These are phyloP conservation scores for Suillus decipiens DNA, from an alignment of 768 basidiomycete genomes.

Conservation along the genomic window DNA sequence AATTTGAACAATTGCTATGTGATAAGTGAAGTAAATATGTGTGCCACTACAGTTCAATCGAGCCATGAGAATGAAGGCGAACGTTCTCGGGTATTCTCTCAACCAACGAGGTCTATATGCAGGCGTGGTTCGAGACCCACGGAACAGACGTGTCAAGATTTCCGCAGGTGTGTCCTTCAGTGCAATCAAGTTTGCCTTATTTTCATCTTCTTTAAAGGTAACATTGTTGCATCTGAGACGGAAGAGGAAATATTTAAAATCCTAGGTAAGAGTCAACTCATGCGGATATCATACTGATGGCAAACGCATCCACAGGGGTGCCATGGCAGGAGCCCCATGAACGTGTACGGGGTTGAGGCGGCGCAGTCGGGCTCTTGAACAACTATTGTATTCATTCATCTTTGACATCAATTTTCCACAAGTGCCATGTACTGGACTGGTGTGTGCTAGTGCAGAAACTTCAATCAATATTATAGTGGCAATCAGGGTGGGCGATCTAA, in stretches of 20 bases:
- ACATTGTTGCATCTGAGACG: constrained; percentile 75
- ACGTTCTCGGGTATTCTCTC: constrained; percentile 76
- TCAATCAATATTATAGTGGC: neutral
- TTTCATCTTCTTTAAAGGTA: constrained; percentile 41
- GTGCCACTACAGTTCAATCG: constrained; percentile 73
- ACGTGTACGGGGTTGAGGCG: constrained; percentile 45
- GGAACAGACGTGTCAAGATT: constrained; percentile 59
- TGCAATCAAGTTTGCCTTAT: neutral
- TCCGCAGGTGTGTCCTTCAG: constrained; percentile 49
- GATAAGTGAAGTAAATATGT: neutral
- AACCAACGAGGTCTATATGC: constrained; percentile 85
- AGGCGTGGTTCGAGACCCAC: constrained; percentile 71
- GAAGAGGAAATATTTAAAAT: constrained; percentile 86
- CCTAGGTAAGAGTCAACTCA: constrained; percentile 44
- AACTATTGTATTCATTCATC: neutral
- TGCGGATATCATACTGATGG: neutral
- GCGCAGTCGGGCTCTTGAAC: neutral
- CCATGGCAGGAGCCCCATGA: constrained; percentile 86
- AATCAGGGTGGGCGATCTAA: neutral
- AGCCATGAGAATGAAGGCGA: constrained; percentile 82
- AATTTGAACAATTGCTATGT: neutral
- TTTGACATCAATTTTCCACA: neutral
- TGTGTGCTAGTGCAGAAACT: neutral
- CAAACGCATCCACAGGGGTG: constrained; percentile 42
- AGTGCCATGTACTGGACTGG: neutral